Percentiles rank a stretch among this genome's conserved stretches.
Evolutionary conservation across 148 eudicot genomes (phyloP).

Genomic region (Mesembryanthemum crystallinum): DNA sequence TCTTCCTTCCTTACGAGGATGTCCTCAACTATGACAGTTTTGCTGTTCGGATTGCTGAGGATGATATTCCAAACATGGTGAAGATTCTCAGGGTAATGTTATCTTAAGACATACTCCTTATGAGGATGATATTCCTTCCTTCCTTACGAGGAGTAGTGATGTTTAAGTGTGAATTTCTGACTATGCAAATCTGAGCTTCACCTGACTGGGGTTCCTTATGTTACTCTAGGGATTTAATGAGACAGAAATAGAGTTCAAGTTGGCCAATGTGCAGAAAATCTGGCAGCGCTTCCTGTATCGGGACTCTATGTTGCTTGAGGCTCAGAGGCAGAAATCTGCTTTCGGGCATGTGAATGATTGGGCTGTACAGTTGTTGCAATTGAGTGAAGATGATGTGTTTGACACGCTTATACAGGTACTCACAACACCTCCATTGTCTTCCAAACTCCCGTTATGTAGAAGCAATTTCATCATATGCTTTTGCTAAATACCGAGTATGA

Average conservation of each 20-base stretch:
- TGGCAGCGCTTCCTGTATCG: slow-evolving; percentile 92
- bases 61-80: slow-evolving; percentile 78
- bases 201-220: slow-evolving; percentile 14
- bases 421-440: no score
- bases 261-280: slow-evolving; percentile 73
- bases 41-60: slow-evolving; percentile 82
- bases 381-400: slow-evolving; percentile 71
- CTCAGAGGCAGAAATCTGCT: slow-evolving; percentile 66
- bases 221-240: slow-evolving; percentile 62
- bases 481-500: no score
- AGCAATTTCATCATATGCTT: no score
- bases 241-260: slow-evolving; percentile 76
- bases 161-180: slow-evolving; percentile 2
- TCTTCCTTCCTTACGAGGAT: slow-evolving; percentile 90
- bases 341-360: slow-evolving; percentile 56
- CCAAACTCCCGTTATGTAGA: no score
- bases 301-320: slow-evolving; percentile 81
- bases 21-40: slow-evolving; percentile 91
- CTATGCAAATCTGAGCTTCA: slow-evolving; percentile 5
- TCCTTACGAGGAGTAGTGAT: no score
- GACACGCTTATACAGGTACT: slow-evolving; percentile 83
- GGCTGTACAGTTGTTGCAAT: slow-evolving; percentile 57
- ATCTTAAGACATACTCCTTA: background rate
- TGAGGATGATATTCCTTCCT: no score
- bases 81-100: slow-evolving; percentile 63